Base-by-base conservation (phyloP, 805 yeast species). In the Cyberlindnera veronae region DNA sequence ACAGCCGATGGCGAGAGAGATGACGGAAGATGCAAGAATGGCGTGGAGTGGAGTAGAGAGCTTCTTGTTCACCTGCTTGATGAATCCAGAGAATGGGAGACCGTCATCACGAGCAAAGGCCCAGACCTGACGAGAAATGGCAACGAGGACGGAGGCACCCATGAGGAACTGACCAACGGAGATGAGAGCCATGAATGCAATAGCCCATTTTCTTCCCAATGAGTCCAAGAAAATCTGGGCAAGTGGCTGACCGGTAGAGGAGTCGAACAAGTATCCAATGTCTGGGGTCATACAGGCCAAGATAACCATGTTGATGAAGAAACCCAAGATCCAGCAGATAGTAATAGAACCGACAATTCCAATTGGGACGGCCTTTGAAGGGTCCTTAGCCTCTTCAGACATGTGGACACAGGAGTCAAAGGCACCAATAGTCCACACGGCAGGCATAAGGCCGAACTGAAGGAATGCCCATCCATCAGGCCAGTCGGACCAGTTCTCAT, bases 51-150 rank as follows among this genome's bases (percentile, higher is more conserved):
- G 91, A 21, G 79, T 84, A n/a, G 72, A 67, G 21, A 74, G 63
- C 45, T 57, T 70, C 38, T 72, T 67, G 55, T 83, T 67, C 31
- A 84, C 85, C 32, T 67, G 73, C 50, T 79, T 77, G 42, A 83
- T 70, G 53, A 67, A 64, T 29, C 67, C 59, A 15, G 81, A 70
- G 50, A 80, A 66, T 8, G 90, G 89, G 42, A 83, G 68, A 21
- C 88, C 87, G 46, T 81, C 80, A 58, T 82, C 90, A 64, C 90
- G 74, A 15, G 86, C 80, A 60, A 81, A 81, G 2, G 88, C 86
- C 79, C 84, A 82, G 36, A 79, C 68, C 61, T 80, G 87, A 59
- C 88, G 71, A 2, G 84, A 78, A 7, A 74, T 69, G 15, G 85
- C 84, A 24, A 79, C 69, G 41, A 79, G 60, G 44, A 72, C 70